Percentiles rank a stretch among this genome's conserved stretches.
These are phyloP conservation scores for Funneliformis mosseae DNA, from an alignment of 192 early-diverging fungal species.

Conservation along the genomic window DNA sequence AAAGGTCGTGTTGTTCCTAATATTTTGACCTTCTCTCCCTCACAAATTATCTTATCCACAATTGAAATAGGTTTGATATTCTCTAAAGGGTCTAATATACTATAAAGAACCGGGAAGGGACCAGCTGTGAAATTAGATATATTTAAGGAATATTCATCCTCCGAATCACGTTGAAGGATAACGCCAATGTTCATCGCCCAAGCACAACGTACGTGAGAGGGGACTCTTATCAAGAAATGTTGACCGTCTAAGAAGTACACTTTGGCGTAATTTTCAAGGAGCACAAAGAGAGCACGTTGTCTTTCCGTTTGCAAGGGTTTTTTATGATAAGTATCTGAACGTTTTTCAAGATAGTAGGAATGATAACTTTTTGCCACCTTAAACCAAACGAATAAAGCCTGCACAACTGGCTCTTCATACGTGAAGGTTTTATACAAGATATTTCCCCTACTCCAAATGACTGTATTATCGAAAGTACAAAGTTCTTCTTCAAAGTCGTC, in stretches of 20 bases:
- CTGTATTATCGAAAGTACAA: slow-evolving; percentile 34
- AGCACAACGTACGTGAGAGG: slow-evolving; percentile 42
- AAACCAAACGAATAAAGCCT: slow-evolving; percentile 48
- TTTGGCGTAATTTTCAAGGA: slow-evolving; percentile 39
- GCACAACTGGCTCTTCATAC: slow-evolving; percentile 39
- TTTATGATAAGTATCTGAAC: neutral
- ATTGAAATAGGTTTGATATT: slow-evolving; percentile 44
- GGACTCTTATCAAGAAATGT: slow-evolving; percentile 40
- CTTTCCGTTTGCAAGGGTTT: neutral
- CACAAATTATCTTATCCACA: slow-evolving; percentile 11
- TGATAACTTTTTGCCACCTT: slow-evolving; percentile 31
- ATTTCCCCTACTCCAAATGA: slow-evolving; percentile 44
- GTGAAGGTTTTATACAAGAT: slow-evolving; percentile 42
- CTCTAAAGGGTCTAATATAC: slow-evolving; percentile 51
- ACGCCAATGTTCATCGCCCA: slow-evolving; percentile 54
- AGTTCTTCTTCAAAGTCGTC: slow-evolving; percentile 45
- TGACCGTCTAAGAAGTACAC: slow-evolving; percentile 45
- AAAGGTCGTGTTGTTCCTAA: slow-evolving; percentile 5
- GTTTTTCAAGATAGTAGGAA: slow-evolving; percentile 19
- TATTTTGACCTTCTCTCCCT: neutral
- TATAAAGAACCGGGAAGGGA: slow-evolving; percentile 43
- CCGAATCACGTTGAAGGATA: slow-evolving; percentile 41
- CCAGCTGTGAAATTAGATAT: neutral
- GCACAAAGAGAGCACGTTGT: slow-evolving; percentile 40
- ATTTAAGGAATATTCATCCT: slow-evolving; percentile 16